Percentiles rank a stretch among this genome's conserved stretches.
Evolutionary conservation across 2,329 filamentous ascomycete species (phyloP).

Genomic region (Neurospora sp.): DNA sequence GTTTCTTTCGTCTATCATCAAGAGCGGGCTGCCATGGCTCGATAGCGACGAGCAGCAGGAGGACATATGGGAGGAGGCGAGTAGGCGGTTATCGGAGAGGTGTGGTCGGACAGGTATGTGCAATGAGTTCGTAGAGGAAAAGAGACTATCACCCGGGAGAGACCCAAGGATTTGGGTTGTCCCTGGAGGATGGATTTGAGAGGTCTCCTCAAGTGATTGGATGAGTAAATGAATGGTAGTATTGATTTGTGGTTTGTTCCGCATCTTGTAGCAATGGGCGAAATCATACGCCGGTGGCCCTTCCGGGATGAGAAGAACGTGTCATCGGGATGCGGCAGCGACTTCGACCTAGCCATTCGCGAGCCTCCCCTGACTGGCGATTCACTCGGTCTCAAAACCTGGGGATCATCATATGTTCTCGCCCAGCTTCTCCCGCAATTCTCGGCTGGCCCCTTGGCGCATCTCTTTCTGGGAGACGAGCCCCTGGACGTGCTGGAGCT

Average conservation of each 20-base stretch:
- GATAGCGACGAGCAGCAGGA: slow-evolving; percentile 56
- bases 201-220: not conserved
- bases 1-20: slow-evolving; percentile 36
- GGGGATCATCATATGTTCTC: slow-evolving; percentile 83
- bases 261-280: slow-evolving; percentile 38
- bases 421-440: slow-evolving; percentile 57
- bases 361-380: slow-evolving; percentile 86
- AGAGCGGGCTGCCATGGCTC: slow-evolving; percentile 59
- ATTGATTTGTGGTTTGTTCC: not conserved
- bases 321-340: not conserved
- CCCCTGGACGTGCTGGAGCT: slow-evolving; percentile 55
- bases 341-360: slow-evolving; percentile 60
- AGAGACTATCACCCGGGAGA: not conserved
- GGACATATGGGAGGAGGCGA: slow-evolving; percentile 66
- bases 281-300: slow-evolving; percentile 45
- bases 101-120: slow-evolving; percentile 63
- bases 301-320: slow-evolving; percentile 23
- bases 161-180: not conserved
- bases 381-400: slow-evolving; percentile 86
- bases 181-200: not conserved
- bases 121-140: not conserved
- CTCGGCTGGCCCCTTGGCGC: slow-evolving; percentile 30
- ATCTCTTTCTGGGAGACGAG: slow-evolving; percentile 30
- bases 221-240: not conserved
- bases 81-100: slow-evolving; percentile 69